Evolutionary conservation across 495 filamentous ascomycete genomes (phyloP), one percentile per base, ranked within the genome.

Genomic region (Penicillium lagena): DNA sequence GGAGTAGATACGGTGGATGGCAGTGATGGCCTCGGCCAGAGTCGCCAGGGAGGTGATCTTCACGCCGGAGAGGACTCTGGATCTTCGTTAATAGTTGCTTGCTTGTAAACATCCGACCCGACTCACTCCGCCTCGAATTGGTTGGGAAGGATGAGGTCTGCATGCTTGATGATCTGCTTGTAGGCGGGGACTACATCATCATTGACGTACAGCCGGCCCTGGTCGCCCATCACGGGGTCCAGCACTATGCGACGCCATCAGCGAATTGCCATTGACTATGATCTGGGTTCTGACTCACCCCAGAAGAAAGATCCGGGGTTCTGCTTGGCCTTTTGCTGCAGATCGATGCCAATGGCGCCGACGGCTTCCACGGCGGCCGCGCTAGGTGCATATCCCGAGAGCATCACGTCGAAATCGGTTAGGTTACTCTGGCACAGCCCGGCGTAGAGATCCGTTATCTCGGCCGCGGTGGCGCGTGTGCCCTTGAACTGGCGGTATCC

Each of bases 151-250:
- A 97, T 94, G 48, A 98, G 62, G 59, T 98, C 94, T 5, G 93
- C 94, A 53, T 90, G 76, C 14, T 67, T 66, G 34, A 96, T 70
- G 38, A 94, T 68, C 11, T 72, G 75, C 62, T 86, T 89, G 62
- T 96, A 98, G n/a, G 84, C 87, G 0, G 90, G 89, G 29, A 96
- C 84, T 3, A 93, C 88, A 46, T 93, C 87, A 46, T 89, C 81
- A 15, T 79, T 85, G 37, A 98, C 89, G 62, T 98, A 98, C 14
- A 97, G 70, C 32, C 78, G 79, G 30, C 88, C 94, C 55, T 95
- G 86, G 58, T 98, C 93, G 36, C 93, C 93, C 93, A 98, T 98
- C 11, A 98, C 94, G 1, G 93, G 93, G 61, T 98, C 93, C 36
- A 98, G 72, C n/a, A 95, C 83, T 83, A 40, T 51, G 37, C 11